Evolutionary conservation across 768 basidiomycete species (phyloP), one percentile per base, ranked within the genome.

Genomic region (Flagelloscypha sp.): DNA sequence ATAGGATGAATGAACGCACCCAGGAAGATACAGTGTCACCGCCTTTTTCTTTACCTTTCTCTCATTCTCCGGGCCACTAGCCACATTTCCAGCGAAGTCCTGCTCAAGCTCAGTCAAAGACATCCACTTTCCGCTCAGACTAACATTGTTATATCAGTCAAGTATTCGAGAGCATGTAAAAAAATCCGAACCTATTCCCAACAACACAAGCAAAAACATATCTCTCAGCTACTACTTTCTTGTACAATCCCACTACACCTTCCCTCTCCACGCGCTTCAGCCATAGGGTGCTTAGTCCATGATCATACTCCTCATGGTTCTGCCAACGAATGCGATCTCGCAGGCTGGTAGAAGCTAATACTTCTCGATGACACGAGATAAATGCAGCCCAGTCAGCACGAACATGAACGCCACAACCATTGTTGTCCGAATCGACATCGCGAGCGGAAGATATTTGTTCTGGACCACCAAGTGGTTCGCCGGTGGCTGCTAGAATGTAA

Each of bases 181-280:
- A 28, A 24, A 24, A 40, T 12, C 21, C n/a, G 7, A 23, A 33
- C 84, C 84, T 77, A 37, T 86, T 87, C 6, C 66, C 68, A n/a
- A 81, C 72, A 27, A 85, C 73, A 43, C 76, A 76, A 1, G 84
- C 81, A 7, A 85, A 37, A 8, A 82, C 55, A 48, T 88, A 85
- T 25, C 71, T 65, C 47, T 68, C 62, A 0, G 83, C 82, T 5
- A 83, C 68, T 6, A 40, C 27, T 17, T 56, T 48, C 55, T 78
- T 74, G 21, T 53, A 56, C 0, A 27, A 19, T 1, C 67, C 74
- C 0, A 60, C 36, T 20, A 52, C 50, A 7, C 70, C 72, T 46
- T 76, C 70, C 2, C 34, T 43, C 12, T 52, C 48, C 6, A 68
- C 57, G 24, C 67, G 65, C 30, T 47, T 54, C 24, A 79, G 48